Conservation (phyloP, 1,139 yeast species). For the Candida sp. region DNA sequence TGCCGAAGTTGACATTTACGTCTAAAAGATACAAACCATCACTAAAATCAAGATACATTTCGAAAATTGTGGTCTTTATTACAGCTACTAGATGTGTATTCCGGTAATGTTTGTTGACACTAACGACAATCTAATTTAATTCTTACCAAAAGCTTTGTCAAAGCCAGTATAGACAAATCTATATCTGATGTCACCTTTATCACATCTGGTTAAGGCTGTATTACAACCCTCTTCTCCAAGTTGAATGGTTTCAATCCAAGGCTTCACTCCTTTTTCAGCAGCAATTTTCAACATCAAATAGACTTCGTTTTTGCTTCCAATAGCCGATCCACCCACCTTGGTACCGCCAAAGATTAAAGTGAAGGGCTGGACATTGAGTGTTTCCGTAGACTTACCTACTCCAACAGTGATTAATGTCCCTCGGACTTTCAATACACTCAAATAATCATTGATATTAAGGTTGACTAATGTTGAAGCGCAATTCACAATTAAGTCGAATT, state of each 20-base stretch:
- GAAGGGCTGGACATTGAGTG: slow-evolving; percentile 19
- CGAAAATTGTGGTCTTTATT: too few relatives aligned
- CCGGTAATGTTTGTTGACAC: too few relatives aligned
- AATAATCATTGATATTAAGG: slow-evolving; percentile 23
- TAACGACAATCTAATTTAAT: not conserved
- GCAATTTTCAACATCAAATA: slow-evolving; percentile 53
- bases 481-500: slow-evolving; percentile 43
- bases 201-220: slow-evolving; percentile 48
- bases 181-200: slow-evolving; percentile 53
- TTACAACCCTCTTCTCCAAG: slow-evolving; percentile 49
- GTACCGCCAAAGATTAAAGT: slow-evolving; percentile 39
- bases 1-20: too few relatives aligned
- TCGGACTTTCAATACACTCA: slow-evolving; percentile 33
- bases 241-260: slow-evolving; percentile 60
- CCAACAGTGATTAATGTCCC: slow-evolving; percentile 54
- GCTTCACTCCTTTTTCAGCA: slow-evolving; percentile 46
- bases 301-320: slow-evolving; percentile 55
- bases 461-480: slow-evolving; percentile 41
- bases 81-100: too few relatives aligned
- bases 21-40: too few relatives aligned
- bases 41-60: too few relatives aligned
- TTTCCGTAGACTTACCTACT: slow-evolving; percentile 31
- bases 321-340: slow-evolving; percentile 36
- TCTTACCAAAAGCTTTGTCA: slow-evolving; percentile 21
- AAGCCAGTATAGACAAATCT: slow-evolving; percentile 44